Evolutionary conservation across 108 stramenopile genomes (phyloP), one percentile per base, ranked within the genome.

Genomic region (Cyclotella cryptica): DNA sequence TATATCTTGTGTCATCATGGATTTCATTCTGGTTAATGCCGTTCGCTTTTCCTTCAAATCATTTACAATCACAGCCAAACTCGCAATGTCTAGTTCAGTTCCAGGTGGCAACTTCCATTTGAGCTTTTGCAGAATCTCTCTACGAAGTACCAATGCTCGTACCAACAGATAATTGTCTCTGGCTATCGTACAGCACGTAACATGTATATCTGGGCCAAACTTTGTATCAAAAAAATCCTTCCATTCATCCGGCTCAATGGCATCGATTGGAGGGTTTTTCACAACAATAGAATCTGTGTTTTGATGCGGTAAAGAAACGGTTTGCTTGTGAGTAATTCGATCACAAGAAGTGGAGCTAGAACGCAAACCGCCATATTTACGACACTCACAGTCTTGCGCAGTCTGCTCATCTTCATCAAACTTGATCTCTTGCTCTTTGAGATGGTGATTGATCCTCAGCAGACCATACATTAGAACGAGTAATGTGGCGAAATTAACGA

Each of bases 371-470:
- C n/a, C n/a, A n/a, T n/a, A n/a, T n/a, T n/a, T n/a, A n/a, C n/a
- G n/a, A n/a, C n/a, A n/a, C 47, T 49, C n/a, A 49, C 47, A 49
- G 9, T 49, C 47, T n/a, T 49, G 47, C n/a, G 47, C 47, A n/a
- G 47, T 49, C 9, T 49, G 47, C 47, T 49, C 47, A 49, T 49
- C 47, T 49, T 49, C 47, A 9, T 49, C 47, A 9, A 49, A 49
- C 47, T n/a, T 49, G n/a, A 9, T 49, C 47, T 49, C 47, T n/a
- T 49, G 47, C 47, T 49, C 18, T 49, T 49, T 49, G n/a, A 49
- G 47, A 49, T n/a, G 47, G n/a, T 9, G 47, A 49, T 49, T 49
- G 15, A 49, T 49, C 47, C 15, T 1, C 47, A 17, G 1, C 15
- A 49, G 47, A n/a, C 47, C 47, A 9, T n/a, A 49, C 15, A 49